Percentiles rank a stretch among this genome's conserved stretches.
Conservation (phyloP, 257 asterid species). For the Haberlea rhodopensis region DNA sequence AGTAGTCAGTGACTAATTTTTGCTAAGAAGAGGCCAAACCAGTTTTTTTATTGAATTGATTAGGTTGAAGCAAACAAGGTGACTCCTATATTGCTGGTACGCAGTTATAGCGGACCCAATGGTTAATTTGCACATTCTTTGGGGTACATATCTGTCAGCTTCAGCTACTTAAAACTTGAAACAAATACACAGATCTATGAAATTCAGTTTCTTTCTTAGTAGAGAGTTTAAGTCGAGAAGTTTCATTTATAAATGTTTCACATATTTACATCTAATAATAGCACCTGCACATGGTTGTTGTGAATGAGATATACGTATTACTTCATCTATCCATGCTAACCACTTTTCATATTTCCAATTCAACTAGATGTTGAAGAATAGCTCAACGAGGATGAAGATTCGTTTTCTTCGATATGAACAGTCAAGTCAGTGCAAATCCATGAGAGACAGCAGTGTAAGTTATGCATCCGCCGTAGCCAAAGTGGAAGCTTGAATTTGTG, state of each 20-base stretch:
- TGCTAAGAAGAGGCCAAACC: neutral
- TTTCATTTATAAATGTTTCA: no score
- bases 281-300: neutral
- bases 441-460: slow-evolving; percentile 94
- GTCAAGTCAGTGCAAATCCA: slow-evolving; percentile 85
- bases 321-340: slow-evolving; percentile 13
- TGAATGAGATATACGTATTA: neutral
- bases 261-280: neutral
- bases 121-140: no score
- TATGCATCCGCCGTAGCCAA: slow-evolving; percentile 93
- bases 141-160: no score
- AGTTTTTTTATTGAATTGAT: no score
- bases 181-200: neutral
- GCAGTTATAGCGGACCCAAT: no score
- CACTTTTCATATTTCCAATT: slow-evolving; percentile 23
- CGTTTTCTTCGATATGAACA: slow-evolving; percentile 83
- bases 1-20: no score
- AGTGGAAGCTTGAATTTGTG: slow-evolving; percentile 47
- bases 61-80: no score
- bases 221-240: no score
- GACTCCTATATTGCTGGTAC: no score
- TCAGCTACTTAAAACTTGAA: no score
- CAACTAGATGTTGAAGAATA: slow-evolving; percentile 67
- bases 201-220: neutral
- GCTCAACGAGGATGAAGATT: slow-evolving; percentile 69